Evolutionary conservation across 176 grass and related monocot species (phyloP), one percentile per base, ranked within the genome.

Genomic region (Oryza glumipatula): DNA sequence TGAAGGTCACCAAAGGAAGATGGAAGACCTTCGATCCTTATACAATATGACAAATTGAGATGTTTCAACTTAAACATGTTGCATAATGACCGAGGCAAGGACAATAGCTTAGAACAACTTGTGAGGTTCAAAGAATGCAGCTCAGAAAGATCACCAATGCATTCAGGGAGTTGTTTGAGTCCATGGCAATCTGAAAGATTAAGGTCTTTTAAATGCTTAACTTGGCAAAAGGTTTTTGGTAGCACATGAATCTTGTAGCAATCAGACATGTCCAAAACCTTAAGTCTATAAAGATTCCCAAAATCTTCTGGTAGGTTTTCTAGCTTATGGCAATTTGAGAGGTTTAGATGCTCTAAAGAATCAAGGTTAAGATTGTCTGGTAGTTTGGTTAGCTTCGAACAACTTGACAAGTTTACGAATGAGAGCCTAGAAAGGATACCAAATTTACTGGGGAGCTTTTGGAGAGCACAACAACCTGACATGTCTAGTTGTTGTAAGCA

Each of bases 181-280:
- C 82, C 66, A 19, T 84, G 63, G 23, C 87, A 84, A 24, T 92
- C 73, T 16, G 92, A 88, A 41, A 94, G 86, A 77, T 94, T 71
- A 8, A 94, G 71, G 17, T 67, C 22, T 48, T 82, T 80, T 44
- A 94, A 35, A 52, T 80, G 48, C 9, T 28, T 19, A 35, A 94
- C 88, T 4, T 67, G 22, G 24, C 54, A 76, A 47, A 93, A 43
- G 45, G 88, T 79, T 21, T 5, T 14, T 1, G 88, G 78, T 17
- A 92, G 12, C 11, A 65, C 4, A 8, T 19, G 19, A 66, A 65
- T 0, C 47, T 72, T 80, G 77, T 65, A 76, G 77, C 76, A 88
- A 26, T 83, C 21, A 68, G 85, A 73, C 1, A 91, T 39, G 19
- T 81, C 41, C 7, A 94, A 1, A 23, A 60, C 76, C 76, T 74